Base-by-base conservation (phyloP, 306 rosid genomes). In the Prunus mira region DNA sequence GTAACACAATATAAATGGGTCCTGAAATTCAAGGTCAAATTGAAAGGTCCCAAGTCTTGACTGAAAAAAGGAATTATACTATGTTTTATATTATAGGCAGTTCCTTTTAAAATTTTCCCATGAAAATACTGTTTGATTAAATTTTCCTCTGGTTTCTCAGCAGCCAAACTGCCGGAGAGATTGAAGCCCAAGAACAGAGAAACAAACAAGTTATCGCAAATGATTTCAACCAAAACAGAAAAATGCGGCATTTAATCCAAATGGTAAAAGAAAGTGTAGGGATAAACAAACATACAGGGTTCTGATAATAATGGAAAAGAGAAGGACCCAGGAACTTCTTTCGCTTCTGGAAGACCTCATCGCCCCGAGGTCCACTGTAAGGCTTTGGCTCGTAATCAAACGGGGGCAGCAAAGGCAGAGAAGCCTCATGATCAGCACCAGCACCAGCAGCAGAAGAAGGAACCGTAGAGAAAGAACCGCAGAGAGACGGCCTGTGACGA, bases 271-370 rank as follows among this genome's bases (percentile, higher is more conserved):
- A 15, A 28, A 20, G 0, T 2, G 28, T 12, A 28, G 28, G 20
- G 17, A 64, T 22, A 13, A 20, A 30, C 41, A 70, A 74, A 83
- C 89, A 69, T 65, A 94, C 98, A 3, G 98, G 98, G 76, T 94
- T 89, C 80, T 92, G 87, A 79, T 91, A 91, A 78, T 74, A 94
- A 79, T 94, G 87, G 72, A 91, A 90, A 11, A 94, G 55, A 49
- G 97, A 94, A 76, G 98, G 98, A 25, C 98, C 97, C 5, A 94
- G 89, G 82, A 90, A 94, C 75, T 57, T 85, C 81, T 81, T 90
- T 18, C 98, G 85, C 86, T 94, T 91, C 78, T 84, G 85, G 66
- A 89, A 80, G 30, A 94, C 87, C 72, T 94, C 81, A 60, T 94
- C 91, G 73, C 90, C 85, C 60, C 69, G 76, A 3, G 97, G 97